Conservation (phyloP, 75 land plant species). For the Ceratopteris richardii region DNA sequence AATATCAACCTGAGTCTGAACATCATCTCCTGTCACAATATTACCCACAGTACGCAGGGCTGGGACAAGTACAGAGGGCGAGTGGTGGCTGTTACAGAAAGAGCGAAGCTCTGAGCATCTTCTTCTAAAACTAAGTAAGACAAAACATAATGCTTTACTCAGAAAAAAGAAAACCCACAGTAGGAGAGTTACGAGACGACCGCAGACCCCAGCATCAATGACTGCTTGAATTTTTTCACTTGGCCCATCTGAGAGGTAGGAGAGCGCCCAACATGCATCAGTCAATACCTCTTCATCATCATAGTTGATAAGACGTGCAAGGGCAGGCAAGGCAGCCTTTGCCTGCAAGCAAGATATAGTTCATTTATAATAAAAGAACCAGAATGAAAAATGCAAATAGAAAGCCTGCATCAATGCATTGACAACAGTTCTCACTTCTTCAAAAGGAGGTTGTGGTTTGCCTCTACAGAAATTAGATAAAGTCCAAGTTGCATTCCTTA, state of each 20-base stretch:
- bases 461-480: conserved; percentile 85
- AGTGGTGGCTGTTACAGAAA: conserved; percentile 40
- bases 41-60: conserved; percentile 48
- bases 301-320: conserved; percentile 31
- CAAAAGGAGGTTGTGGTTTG: conserved; percentile 80
- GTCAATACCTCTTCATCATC: conserved; percentile 36
- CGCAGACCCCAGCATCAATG: conserved; percentile 37
- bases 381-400: not conserved
- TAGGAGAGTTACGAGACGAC: conserved; percentile 28
- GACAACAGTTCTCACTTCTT: conserved; percentile 39
- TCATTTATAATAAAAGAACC: not conserved
- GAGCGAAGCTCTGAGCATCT: not conserved
- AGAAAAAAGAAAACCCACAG: conserved; percentile 16
- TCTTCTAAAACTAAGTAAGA: not conserved
- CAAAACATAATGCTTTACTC: not conserved
- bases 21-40: conserved; percentile 71
- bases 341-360: conserved; percentile 14
- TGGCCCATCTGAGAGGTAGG: conserved; percentile 37
- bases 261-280: conserved; percentile 47
- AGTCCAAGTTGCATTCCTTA: conserved; percentile 91
- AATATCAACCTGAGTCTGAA: conserved; percentile 59
- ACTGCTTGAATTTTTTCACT: conserved; percentile 36
- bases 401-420: not conserved
- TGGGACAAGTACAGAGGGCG: conserved; percentile 59
- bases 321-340: conserved; percentile 32